A percentile compares a stretch with the other conserved stretches of the same genome.
phyloP scores from a whole-genome alignment of 1,284 basidiomycete species.

The Inonotus obliquus region DNA sequence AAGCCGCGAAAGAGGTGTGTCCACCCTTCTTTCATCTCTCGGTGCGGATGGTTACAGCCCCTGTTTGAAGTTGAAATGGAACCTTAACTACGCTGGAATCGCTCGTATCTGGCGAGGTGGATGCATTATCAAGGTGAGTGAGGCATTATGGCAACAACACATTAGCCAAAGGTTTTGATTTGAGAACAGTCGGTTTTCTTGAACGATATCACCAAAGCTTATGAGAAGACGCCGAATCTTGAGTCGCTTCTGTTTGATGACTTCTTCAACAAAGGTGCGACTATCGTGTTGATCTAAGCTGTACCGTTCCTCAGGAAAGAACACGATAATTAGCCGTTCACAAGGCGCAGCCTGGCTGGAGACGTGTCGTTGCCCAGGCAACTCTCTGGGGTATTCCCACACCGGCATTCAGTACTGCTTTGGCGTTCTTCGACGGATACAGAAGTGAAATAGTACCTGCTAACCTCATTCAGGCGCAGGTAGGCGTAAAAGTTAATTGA shows the following conservation, averaged over 20 bases:
- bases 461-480: conserved; percentile 92
- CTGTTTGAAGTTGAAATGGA: conserved; percentile 61
- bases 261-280: conserved; percentile 91
- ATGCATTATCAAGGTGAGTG: conserved; percentile 89
- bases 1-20: conserved; percentile 91
- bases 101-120: conserved; percentile 99
- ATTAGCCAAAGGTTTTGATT: background rate
- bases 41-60: conserved; percentile 19
- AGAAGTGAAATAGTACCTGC: conserved; percentile 89
- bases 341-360: conserved; percentile 96
- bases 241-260: conserved; percentile 95
- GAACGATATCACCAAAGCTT: conserved; percentile 89
- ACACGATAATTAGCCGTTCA: conserved; percentile 60
- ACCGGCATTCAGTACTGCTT: conserved; percentile 93
- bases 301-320: conserved; percentile 6
- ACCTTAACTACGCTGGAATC: conserved; percentile 94
- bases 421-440: conserved; percentile 99
- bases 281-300: background rate
- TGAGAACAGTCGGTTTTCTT: conserved; percentile 79
- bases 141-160: background rate
- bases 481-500: conserved; percentile 26
- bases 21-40: background rate
- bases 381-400: conserved; percentile 97
- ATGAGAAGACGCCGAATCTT: conserved; percentile 81
- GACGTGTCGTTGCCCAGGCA: conserved; percentile 94